Evolutionary conservation across 23 red algal species (phyloP), one percentile per base, ranked within the genome.

Genomic region (Cyanidiococcus yangmingshanensis): DNA sequence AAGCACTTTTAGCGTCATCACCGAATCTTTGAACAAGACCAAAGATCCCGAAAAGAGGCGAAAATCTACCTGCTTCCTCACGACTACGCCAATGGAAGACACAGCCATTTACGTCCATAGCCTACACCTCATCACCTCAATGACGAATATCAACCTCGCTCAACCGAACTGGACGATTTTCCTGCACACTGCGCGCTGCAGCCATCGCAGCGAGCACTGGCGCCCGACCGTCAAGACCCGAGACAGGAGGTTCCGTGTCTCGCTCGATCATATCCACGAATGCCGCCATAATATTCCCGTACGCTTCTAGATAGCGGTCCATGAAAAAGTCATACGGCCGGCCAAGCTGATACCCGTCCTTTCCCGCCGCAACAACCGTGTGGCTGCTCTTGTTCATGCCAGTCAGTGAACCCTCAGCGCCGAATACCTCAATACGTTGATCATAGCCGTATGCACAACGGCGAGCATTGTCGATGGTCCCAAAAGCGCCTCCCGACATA

Each of bases 401-500:
- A 36, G 41, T 58, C 67, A 98, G 67, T 21, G 37, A 75, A 33
- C 94, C 94, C 38, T 89, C 83, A 75, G 80, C 79, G 29, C 94
- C 94, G 67, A 98, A 98, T 50, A 98, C 94, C 79, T 98, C 94
- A 67, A 98, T 89, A 33, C 94, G 87, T 79, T 98, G 94, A 76
- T 98, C 94, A 74, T 98, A 98, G 68, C 94, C 94, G 71, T 88
- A 91, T 41, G 85, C 82, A 80, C 94, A 98, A 38, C 88, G 86
- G 51, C 94, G 89, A 34, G 83, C 84, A 79, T 98, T 98, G 74
- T 98, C 88, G 75, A 98, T 98, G 37, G 94, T 98, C 34, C 94
- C 94, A 80, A 98, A 85, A 41, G 75, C 81, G 1, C 94, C 94
- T 67, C 90, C 85, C 27, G 74, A 89, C 94, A 98, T 98, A 71